Conservation (phyloP, 345 rosid genomes). For the Citrus cavaleriei region DNA sequence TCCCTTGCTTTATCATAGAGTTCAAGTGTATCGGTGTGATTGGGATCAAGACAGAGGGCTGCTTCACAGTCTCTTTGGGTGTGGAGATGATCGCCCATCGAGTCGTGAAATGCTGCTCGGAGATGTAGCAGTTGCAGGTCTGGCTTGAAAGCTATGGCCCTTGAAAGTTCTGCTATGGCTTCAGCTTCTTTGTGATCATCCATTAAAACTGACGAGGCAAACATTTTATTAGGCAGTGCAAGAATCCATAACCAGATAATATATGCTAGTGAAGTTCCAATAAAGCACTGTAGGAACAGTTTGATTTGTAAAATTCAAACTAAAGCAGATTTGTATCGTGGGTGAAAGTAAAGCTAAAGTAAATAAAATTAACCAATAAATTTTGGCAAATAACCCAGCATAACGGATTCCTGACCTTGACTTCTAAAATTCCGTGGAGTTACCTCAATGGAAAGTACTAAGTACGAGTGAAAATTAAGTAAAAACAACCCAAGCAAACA, state of each 20-base stretch:
- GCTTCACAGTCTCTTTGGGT: constrained; percentile 89
- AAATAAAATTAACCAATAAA: not conserved
- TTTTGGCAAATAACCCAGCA: not conserved
- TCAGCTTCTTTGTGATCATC: constrained; percentile 91
- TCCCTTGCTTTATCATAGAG: constrained; percentile 57
- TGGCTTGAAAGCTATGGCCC: constrained; percentile 80
- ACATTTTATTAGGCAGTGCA: constrained; percentile 1
- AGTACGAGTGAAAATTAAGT: too few species aligned
- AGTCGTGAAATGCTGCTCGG: constrained; percentile 88
- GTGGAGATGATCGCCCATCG: constrained; percentile 55
- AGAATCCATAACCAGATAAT: not conserved
- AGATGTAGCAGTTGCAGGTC: constrained; percentile 92
- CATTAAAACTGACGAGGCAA: constrained; percentile 72
- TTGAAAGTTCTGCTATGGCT: constrained; percentile 82
- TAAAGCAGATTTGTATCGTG: not conserved
- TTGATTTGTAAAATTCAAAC: not conserved
- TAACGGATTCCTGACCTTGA: not conserved
- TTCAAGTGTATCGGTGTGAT: constrained; percentile 57
- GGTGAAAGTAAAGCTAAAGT: not conserved
- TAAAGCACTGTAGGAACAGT: not conserved
- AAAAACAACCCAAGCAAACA: too few species aligned
- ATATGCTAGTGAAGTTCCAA: not conserved
- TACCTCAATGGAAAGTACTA: too few species aligned
- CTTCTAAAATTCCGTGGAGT: too few species aligned
- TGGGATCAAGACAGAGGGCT: constrained; percentile 84